phyloP scores from a whole-genome alignment of 257 asterid genomes.

The Phtheirospermum japonicum region DNA sequence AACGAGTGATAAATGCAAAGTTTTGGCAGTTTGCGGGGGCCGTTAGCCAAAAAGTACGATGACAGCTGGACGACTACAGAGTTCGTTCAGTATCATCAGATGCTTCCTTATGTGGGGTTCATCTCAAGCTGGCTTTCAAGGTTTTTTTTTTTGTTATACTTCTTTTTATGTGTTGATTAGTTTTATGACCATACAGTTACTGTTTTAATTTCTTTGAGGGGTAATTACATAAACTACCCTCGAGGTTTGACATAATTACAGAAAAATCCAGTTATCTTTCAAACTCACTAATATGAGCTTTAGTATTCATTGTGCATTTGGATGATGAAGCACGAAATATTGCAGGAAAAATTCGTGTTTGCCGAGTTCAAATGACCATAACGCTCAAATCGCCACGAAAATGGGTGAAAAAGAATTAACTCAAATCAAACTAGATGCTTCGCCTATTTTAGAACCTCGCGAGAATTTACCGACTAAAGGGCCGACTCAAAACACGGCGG shows the following conservation, averaged over 20 bases:
- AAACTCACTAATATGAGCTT: neutral
- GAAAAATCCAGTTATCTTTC: no score
- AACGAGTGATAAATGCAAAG: conserved; percentile 15
- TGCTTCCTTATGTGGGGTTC: conserved; percentile 63
- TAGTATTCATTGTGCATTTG: conserved; percentile 3
- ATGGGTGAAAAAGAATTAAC: conserved; percentile 9
- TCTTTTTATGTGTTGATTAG: no score
- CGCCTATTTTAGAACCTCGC: neutral
- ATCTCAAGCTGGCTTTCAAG: conserved; percentile 50
- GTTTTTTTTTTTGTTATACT: conserved; percentile 21
- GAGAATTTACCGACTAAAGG: neutral
- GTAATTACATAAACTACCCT: no score
- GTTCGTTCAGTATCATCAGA: conserved; percentile 40
- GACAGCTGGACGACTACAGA: conserved; percentile 43
- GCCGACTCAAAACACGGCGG: conserved; percentile 11
- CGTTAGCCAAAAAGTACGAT: conserved; percentile 36
- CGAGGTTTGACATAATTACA: no score
- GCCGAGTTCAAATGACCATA: conserved; percentile 22
- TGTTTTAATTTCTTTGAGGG: no score
- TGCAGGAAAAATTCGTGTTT: conserved; percentile 42
- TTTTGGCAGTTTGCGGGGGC: conserved; percentile 58
- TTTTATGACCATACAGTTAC: no score
- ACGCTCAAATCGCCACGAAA: conserved; percentile 21
- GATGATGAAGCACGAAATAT: conserved; percentile 17
- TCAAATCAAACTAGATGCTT: conserved; percentile 3